These are phyloP conservation scores for Verticillium albo-atrum DNA, from an alignment of 2,329 filamentous ascomycete species.

Conservation along the genomic window DNA sequence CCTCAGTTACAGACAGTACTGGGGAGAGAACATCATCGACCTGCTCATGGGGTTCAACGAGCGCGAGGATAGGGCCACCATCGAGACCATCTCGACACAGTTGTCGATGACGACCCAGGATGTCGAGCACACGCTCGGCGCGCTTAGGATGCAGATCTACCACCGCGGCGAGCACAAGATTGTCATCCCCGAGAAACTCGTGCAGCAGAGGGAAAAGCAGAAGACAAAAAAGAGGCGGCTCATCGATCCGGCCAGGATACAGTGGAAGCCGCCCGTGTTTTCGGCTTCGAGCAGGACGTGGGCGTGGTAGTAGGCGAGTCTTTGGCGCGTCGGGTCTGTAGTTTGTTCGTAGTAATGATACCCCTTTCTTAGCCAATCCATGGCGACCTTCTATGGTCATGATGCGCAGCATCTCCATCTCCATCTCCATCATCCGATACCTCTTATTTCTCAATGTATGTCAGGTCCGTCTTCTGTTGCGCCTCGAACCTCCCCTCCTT, in stretches of 20 bases:
- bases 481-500: slow-evolving; percentile 13
- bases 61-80: slow-evolving; percentile 67
- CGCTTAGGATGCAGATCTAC: slow-evolving; percentile 91
- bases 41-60: slow-evolving; percentile 71
- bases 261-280: slow-evolving; percentile 96
- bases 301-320: slow-evolving; percentile 81
- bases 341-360: slow-evolving; percentile 1
- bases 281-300: slow-evolving; percentile 85
- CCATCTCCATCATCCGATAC: background rate
- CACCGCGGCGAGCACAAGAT: slow-evolving; percentile 97
- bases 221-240: slow-evolving; percentile 71
- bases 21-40: slow-evolving; percentile 92
- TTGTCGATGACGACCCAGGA: slow-evolving; percentile 97
- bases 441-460: background rate
- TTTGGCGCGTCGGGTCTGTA: background rate
- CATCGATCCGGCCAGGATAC: slow-evolving; percentile 74
- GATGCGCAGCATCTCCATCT: too few relatives aligned
- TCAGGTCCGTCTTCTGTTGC: background rate
- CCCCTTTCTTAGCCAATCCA: background rate
- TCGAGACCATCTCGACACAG: slow-evolving; percentile 74
- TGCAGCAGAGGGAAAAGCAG: slow-evolving; percentile 75
- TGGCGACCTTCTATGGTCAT: too few relatives aligned
- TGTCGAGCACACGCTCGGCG: slow-evolving; percentile 90
- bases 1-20: slow-evolving; percentile 93
- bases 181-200: slow-evolving; percentile 78